Evolutionary conservation across 2,329 filamentous ascomycete genomes (phyloP).

Genomic region (Immersiporthe knoxdaviesiana): DNA sequence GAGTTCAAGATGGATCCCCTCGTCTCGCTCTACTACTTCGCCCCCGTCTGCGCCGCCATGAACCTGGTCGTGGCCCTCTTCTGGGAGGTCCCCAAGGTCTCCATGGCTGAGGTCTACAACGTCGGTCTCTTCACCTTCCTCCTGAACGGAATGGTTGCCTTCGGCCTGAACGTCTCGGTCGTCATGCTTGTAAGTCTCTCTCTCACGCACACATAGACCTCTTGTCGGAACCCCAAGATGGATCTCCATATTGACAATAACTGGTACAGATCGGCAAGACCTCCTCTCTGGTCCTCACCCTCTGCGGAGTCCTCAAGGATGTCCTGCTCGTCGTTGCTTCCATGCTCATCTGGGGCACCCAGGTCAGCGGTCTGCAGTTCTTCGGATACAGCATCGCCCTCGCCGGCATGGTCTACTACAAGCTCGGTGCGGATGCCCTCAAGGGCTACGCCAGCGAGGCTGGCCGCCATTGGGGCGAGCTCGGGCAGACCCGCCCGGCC

Average conservation of each 20-base stretch:
- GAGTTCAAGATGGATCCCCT: conserved; percentile 93
- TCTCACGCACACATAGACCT: too few relatives aligned
- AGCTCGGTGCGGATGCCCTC: conserved; percentile 81
- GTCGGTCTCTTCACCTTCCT: conserved; percentile 75
- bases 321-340: conserved; percentile 79
- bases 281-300: conserved; percentile 81
- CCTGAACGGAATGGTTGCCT: conserved; percentile 76
- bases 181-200: conserved; percentile 78
- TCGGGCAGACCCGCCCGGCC: conserved; percentile 75
- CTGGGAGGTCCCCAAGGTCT: conserved; percentile 72
- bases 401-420: conserved; percentile 81
- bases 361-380: conserved; percentile 74
- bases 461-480: conserved; percentile 81
- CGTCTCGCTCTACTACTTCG: conserved; percentile 89
- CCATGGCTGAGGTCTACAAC: conserved; percentile 70
- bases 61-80: conserved; percentile 75
- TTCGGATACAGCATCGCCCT: conserved; percentile 85
- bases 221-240: not conserved
- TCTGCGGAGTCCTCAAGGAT: conserved; percentile 87
- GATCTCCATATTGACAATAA: conserved; percentile 35
- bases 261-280: conserved; percentile 80
- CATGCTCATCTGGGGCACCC: conserved; percentile 80
- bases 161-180: conserved; percentile 82
- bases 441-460: conserved; percentile 77
- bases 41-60: conserved; percentile 81